These are phyloP conservation scores for Torulaspora gathmanii DNA, from an alignment of 805 yeast genomes.

Conservation along the genomic window DNA sequence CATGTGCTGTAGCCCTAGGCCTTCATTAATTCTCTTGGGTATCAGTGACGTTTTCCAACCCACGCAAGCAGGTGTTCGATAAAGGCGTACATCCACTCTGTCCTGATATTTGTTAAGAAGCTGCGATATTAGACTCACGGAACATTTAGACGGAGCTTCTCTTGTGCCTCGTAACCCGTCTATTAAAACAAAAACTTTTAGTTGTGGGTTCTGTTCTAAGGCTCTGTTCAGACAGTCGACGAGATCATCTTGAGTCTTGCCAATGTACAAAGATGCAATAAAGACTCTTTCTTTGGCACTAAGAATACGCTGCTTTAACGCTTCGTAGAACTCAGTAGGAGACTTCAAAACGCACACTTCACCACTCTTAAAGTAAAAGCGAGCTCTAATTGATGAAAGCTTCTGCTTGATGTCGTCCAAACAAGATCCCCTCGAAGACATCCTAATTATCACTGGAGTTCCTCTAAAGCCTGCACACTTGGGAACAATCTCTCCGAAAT, in stretches of 20 bases:
- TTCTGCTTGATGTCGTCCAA: constrained; percentile 15
- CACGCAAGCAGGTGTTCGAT: constrained; percentile 79
- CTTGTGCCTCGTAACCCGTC: constrained; percentile 92
- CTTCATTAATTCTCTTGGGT: constrained; percentile 86
- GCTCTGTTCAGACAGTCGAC: constrained; percentile 59
- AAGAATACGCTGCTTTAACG: constrained; percentile 57
- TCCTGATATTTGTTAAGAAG: constrained; percentile 54
- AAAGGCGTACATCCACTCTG: constrained; percentile 76
- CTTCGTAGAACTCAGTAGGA: constrained; percentile 70
- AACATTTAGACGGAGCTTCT: constrained; percentile 74
- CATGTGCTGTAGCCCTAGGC: constrained; percentile 94
- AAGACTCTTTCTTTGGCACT: constrained; percentile 65
- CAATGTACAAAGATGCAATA: constrained; percentile 80
- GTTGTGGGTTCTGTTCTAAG: constrained; percentile 49
- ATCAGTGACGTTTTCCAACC: constrained; percentile 61
- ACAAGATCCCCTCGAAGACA: constrained; percentile 11
- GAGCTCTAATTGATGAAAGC: constrained; percentile 23
- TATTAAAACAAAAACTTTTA: constrained; percentile 67
- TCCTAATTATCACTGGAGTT: neutral
- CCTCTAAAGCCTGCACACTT: neutral
- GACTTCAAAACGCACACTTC: constrained; percentile 57
- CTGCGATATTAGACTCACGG: constrained; percentile 69
- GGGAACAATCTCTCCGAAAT: neutral
- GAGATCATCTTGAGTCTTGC: constrained; percentile 74
- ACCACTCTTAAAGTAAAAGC: constrained; percentile 53